Evolutionary conservation across 768 basidiomycete species (phyloP), one percentile per base, ranked within the genome.

Genomic region (Mycena vitilis): DNA sequence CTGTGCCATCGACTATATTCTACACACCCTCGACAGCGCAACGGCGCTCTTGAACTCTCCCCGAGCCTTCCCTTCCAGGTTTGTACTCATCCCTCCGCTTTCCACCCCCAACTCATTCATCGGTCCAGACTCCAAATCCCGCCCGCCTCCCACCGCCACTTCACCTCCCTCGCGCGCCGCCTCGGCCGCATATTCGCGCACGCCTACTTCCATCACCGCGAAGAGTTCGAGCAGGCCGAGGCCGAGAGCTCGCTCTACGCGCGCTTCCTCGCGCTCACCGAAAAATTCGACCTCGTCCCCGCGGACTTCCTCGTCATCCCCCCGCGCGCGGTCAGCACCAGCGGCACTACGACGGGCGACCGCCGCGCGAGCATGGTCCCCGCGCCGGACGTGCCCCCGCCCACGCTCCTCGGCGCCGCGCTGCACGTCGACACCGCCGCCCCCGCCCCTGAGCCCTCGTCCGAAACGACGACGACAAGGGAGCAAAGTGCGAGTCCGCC

Each of bases 101-200:
- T 37, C 11, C 25, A 37, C 42, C 23, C 40, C 36, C 34, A 60
- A 60, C 51, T 57, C 63, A 71, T 65, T 38, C 49, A 16, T 20
- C 22, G 2, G 30, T 7, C 5, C 74, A 96, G 95, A 30, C 84
- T 98, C 2, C 90, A 90, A 62, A 94, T 98, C 60, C 94, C 94
- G 2, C 81, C 82, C 49, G 86, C 91, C 3, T 97, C 95, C 0
- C 86, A 91, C 69, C 87, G 93, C n/a, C 95, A 95, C 78, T 98
- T 96, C 78, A 86, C 91, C 56, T 95, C 94, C 18, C 90, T 97
- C 25, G 94, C 95, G 22, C 89, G 97, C 0, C 90, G 97, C 16
- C 89, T 99, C 2, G 95, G 95, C 1, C 90, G 97, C 44, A 96
- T 98, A 70, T 98, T 99, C 76, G 94, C 95, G 0, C 97, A 99